phyloP scores from a whole-genome alignment of 257 asterid genomes.

The Striga asiatica region DNA sequence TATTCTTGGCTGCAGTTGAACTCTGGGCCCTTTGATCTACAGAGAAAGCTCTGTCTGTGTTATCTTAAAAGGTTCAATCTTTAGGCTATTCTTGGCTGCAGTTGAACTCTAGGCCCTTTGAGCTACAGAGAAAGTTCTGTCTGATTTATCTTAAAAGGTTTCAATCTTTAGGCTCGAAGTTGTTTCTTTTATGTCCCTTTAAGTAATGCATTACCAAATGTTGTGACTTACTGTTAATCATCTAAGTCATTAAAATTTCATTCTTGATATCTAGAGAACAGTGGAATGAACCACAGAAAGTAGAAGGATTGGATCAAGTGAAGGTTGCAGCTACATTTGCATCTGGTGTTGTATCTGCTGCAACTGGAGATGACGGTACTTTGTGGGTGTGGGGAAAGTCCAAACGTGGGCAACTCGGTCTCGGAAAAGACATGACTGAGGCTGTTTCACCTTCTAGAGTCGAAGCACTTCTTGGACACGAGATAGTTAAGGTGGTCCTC shows the following conservation, averaged over 20 bases:
- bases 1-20: no score
- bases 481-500: slow-evolving; percentile 73
- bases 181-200: no score
- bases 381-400: slow-evolving; percentile 98
- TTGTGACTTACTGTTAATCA: not conserved
- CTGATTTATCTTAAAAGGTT: no score
- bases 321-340: slow-evolving; percentile 56
- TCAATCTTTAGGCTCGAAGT: no score
- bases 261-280: slow-evolving; percentile 37
- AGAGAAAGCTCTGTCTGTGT: no score
- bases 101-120: no score
- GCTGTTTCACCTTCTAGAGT: slow-evolving; percentile 58
- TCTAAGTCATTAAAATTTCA: no score
- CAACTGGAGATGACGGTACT: slow-evolving; percentile 76
- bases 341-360: slow-evolving; percentile 75
- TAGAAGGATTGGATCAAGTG: slow-evolving; percentile 56
- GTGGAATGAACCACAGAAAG: slow-evolving; percentile 65
- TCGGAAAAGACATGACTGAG: slow-evolving; percentile 48
- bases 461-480: slow-evolving; percentile 57
- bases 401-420: slow-evolving; percentile 88
- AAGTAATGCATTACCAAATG: not conserved
- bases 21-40: no score
- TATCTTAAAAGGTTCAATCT: no score
- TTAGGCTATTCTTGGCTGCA: no score
- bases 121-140: no score